These are phyloP conservation scores for Leccinum solheimii DNA, from an alignment of 1,284 basidiomycete genomes.

Conservation along the genomic window DNA sequence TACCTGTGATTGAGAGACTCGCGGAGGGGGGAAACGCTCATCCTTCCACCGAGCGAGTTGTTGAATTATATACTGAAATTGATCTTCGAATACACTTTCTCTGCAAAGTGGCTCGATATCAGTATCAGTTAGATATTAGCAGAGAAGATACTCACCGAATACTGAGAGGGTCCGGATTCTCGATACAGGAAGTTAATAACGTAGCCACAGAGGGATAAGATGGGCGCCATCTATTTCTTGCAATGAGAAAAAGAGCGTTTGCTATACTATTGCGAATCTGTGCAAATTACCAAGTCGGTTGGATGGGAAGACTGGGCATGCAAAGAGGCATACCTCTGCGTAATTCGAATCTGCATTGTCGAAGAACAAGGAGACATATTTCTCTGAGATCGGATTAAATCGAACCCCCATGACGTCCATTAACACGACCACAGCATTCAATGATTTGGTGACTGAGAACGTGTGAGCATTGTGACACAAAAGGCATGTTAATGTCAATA, in stretches of 20 bases:
- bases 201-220: constrained; percentile 66
- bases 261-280: constrained; percentile 76
- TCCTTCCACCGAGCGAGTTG: constrained; percentile 69
- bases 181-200: constrained; percentile 66
- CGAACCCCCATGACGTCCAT: constrained; percentile 59
- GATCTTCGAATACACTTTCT: constrained; percentile 55
- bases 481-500: constrained; percentile 26
- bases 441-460: constrained; percentile 63
- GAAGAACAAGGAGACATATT: constrained; percentile 73
- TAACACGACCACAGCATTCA: constrained; percentile 59
- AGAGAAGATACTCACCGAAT: constrained; percentile 45
- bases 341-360: constrained; percentile 79
- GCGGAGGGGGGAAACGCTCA: constrained; percentile 80
- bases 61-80: constrained; percentile 54
- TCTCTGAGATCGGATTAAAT: constrained; percentile 66
- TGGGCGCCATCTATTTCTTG: constrained; percentile 71
- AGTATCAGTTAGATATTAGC: not conserved
- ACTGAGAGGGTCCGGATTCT: constrained; percentile 64
- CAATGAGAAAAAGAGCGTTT: constrained; percentile 64
- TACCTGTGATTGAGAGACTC: constrained; percentile 73
- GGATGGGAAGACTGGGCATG: constrained; percentile 1
- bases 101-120: constrained; percentile 38
- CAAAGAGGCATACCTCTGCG: constrained; percentile 62
- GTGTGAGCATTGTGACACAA: constrained; percentile 10
- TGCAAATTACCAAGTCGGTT: constrained; percentile 8